Evolutionary conservation across 306 rosid species (phyloP).

Genomic region (Dalbergia cochinchinensis): DNA sequence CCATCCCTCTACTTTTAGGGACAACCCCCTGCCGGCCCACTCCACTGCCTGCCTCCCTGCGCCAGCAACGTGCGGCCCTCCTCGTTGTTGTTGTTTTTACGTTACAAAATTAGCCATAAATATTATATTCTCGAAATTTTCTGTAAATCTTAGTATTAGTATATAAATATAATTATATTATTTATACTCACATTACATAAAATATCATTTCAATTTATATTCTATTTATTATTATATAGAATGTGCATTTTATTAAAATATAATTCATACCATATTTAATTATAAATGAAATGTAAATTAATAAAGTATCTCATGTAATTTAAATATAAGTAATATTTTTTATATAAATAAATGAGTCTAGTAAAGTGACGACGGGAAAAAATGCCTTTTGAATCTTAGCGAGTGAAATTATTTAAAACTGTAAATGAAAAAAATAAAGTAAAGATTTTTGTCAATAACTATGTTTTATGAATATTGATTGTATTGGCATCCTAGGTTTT

Average conservation of each 20-base stretch:
- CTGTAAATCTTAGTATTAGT: background rate
- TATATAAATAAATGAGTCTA: no score
- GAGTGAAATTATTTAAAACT: background rate
- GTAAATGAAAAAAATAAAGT: background rate
- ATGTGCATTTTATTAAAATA: no score
- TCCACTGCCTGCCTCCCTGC: slow-evolving; percentile 16
- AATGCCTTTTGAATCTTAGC: background rate
- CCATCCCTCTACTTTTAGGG: background rate
- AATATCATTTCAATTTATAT: no score
- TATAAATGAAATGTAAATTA: no score
- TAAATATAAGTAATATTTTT: no score
- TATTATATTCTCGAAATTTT: background rate
- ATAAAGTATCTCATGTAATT: no score
- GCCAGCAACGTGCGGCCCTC: slow-evolving; percentile 49
- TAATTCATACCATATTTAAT: no score
- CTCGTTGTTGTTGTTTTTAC: slow-evolving; percentile 30
- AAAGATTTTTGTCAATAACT: background rate
- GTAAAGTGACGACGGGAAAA: background rate
- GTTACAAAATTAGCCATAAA: background rate
- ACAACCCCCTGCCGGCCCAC: slow-evolving; percentile 38
- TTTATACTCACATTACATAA: no score
- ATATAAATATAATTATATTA: background rate
- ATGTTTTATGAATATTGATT: background rate
- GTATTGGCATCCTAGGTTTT: background rate
- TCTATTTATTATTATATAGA: no score